phyloP scores from a whole-genome alignment of 2,329 filamentous ascomycete genomes.

The Colletotrichum cordylinicola region DNA sequence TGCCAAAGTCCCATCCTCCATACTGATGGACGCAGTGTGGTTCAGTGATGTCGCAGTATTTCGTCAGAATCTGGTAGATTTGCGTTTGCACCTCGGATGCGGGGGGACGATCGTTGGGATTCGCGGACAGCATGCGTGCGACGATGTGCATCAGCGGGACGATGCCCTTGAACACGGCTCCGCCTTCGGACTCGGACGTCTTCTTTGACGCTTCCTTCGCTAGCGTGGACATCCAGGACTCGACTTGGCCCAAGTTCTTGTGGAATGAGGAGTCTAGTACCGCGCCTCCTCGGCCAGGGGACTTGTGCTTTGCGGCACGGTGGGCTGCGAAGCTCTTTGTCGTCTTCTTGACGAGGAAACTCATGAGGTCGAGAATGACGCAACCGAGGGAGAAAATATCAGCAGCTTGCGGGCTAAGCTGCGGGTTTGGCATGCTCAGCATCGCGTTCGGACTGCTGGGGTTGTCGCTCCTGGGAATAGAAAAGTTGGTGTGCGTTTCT shows the following conservation, averaged over 20 bases:
- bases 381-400: slow-evolving; percentile 79
- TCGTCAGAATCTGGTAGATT: slow-evolving; percentile 58
- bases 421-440: slow-evolving; percentile 44
- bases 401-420: slow-evolving; percentile 60
- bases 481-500: slow-evolving; percentile 39
- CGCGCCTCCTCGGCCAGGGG: slow-evolving; percentile 61
- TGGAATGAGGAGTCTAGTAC: slow-evolving; percentile 76
- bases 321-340: slow-evolving; percentile 70
- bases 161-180: slow-evolving; percentile 55
- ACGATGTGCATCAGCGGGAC: slow-evolving; percentile 58
- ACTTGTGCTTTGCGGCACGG: slow-evolving; percentile 70
- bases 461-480: slow-evolving; percentile 38
- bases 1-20: slow-evolving; percentile 36
- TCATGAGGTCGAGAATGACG: slow-evolving; percentile 74
- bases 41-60: slow-evolving; percentile 51
- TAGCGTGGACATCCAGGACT: slow-evolving; percentile 69
- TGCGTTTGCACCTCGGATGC: slow-evolving; percentile 57
- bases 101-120: slow-evolving; percentile 58
- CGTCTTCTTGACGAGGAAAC: slow-evolving; percentile 72
- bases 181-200: slow-evolving; percentile 41
- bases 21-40: slow-evolving; percentile 62
- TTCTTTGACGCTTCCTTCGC: slow-evolving; percentile 64
- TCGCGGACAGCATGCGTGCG: slow-evolving; percentile 57
- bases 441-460: slow-evolving; percentile 35
- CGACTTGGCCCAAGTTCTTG: slow-evolving; percentile 71